Conservation (phyloP, 352 stramenopile genomes). For the Globisporangium okanoganense region DNA sequence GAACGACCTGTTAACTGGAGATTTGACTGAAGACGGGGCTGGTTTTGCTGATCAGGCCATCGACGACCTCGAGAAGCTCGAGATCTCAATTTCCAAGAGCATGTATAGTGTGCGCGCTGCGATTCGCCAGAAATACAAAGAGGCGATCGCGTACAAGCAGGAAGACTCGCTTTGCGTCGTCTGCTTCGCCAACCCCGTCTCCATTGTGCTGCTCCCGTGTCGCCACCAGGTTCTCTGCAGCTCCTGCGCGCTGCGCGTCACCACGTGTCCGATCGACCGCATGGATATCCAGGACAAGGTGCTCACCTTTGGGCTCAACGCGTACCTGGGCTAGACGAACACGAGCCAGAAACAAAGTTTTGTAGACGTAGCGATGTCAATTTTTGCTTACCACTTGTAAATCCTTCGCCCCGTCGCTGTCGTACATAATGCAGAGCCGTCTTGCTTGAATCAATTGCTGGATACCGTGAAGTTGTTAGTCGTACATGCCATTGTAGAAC, state of each 20-base stretch:
- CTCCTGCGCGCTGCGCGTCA: conserved; percentile 43
- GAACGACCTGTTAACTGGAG: conserved; percentile 20
- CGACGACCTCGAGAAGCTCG: conserved; percentile 41
- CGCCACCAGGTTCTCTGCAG: conserved; percentile 61
- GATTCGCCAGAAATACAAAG: conserved; percentile 27
- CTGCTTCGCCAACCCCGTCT: conserved; percentile 41
- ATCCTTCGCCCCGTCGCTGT: background rate
- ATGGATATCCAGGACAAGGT: conserved; percentile 56
- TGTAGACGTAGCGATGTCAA: background rate
- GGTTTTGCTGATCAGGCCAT: conserved; percentile 25
- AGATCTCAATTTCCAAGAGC: conserved; percentile 22
- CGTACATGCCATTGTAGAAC: conserved; percentile 88
- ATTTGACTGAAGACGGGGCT: conserved; percentile 13
- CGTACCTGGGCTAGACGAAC: conserved; percentile 22
- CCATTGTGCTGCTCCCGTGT: conserved; percentile 54
- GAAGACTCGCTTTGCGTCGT: conserved; percentile 43
- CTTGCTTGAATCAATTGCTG: background rate
- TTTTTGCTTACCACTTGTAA: conserved; percentile 4
- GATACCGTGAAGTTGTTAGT: conserved; percentile 24
- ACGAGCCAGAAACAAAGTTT: conserved; percentile 1
- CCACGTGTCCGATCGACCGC: conserved; percentile 57
- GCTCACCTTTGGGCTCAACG: conserved; percentile 55
- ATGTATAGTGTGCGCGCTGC: conserved; percentile 29
- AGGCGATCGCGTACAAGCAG: conserved; percentile 15
- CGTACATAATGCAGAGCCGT: background rate